Percentiles rank a stretch among this genome's conserved stretches.
Conservation (phyloP, 306 rosid genomes). For the Quercus agrifolia region DNA sequence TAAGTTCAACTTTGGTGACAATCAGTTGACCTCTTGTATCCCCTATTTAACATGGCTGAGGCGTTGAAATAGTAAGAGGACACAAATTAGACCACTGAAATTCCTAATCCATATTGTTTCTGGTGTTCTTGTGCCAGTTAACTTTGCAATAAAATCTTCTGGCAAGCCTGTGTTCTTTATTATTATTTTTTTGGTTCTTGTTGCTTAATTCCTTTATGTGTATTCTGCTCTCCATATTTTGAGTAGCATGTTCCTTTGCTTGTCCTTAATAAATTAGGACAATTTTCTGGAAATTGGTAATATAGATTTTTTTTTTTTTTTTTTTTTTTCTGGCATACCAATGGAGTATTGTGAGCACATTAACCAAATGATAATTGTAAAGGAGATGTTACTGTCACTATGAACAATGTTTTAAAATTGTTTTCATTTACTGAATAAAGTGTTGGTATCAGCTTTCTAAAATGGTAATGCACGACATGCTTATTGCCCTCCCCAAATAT, state of each 20-base stretch:
- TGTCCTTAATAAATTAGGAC: background rate
- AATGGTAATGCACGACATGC: too few relatives aligned
- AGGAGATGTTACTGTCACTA: background rate
- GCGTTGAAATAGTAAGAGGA: background rate
- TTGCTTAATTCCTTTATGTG: background rate
- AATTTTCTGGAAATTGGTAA: background rate
- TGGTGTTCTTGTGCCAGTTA: background rate
- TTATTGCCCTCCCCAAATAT: background rate
- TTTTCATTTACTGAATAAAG: background rate
- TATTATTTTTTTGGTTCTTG: background rate
- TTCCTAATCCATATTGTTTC: background rate
- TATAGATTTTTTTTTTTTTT: background rate
- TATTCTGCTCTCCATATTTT: background rate
- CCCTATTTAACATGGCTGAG: background rate
- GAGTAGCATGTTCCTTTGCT: conserved; percentile 2
- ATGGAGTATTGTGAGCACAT: background rate
- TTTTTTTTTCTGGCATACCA: background rate
- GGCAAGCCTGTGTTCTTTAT: background rate
- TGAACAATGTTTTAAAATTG: background rate
- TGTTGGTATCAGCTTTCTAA: too few relatives aligned
- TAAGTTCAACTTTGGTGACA: background rate
- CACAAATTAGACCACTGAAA: conserved; percentile 10
- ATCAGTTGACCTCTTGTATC: background rate
- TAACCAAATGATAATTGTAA: background rate
- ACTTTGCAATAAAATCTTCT: background rate